Base-by-base conservation (phyloP, 2,329 filamentous ascomycete genomes). In the Verticillium tricorpus region DNA sequence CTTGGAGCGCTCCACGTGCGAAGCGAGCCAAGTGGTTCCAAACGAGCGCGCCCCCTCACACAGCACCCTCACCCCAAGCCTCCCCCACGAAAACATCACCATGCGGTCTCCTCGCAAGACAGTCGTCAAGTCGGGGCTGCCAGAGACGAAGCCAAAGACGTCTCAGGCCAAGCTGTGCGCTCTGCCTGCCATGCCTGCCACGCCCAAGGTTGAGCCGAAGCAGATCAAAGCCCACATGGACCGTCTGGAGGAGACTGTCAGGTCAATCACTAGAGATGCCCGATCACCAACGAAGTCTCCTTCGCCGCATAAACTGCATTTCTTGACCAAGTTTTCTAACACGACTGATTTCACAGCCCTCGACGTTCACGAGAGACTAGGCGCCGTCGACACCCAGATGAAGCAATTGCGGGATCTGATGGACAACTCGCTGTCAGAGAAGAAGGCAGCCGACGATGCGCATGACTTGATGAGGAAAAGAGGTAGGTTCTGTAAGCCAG, bases 331-430 rank as follows among this genome's bases (percentile, higher is more conserved):
- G 78, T 78, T 88, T 81, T 92, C 93, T 87, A 89, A 91, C 82
- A 77, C 84, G 67, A 82, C 79, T 69, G 75, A 73, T 37, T 85
- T 80, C 76, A 66, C 84, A 91, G 90, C 85, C 70, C 94, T 89
- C 84, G 92, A 97, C 73, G 87, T 93, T 67, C 89, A 93, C 68
- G 85, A 85, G 64, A 87, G 89, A 66, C 84, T 97, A 67, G 87
- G 88, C 65, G 84, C 87, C 63, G 89, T 97, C 77, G 91, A 96
- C 69, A 80, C 82, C 19, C 83, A 94, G 69, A 92, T 92, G 71
- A 82, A 84, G 57, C 80, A 84, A 63, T 81, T 98, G 64, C 89
- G 89, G 70, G 83, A 89, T 62, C 88, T 90, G 65, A 86, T 97
- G 71, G 86, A 87, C 62, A 83, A 83, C 35, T 88, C 90, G 25